A percentile compares a stretch with the other conserved stretches of the same genome.
Conservation (phyloP, 176 grass and related monocot genomes). For the Neostapfia colusana region DNA sequence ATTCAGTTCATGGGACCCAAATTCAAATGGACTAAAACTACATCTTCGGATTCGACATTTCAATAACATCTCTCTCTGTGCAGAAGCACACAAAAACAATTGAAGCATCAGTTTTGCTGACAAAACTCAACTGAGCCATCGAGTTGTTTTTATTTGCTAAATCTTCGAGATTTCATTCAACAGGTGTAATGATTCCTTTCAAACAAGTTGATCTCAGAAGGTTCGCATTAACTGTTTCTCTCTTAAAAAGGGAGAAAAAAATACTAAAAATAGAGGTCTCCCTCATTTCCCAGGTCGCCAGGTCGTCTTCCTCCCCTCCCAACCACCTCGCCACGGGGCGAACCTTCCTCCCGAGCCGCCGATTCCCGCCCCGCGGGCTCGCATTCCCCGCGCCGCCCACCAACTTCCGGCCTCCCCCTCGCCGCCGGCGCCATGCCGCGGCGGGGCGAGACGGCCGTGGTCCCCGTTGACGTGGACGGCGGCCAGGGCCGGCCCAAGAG, state of each 20-base stretch:
- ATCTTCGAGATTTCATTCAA: not conserved
- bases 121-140: too few species aligned
- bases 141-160: not conserved
- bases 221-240: not conserved
- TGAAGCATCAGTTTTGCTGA: not conserved
- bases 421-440: conserved; percentile 50
- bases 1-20: too few species aligned
- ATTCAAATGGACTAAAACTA: not conserved
- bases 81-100: not conserved
- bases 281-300: conserved; percentile 20
- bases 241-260: not conserved
- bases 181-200: not conserved
- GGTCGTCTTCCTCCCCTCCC: conserved; percentile 5
- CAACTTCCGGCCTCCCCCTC: conserved; percentile 5
- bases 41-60: not conserved
- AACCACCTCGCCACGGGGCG: conserved; percentile 16
- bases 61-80: not conserved
- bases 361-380: not conserved
- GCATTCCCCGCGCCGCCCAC: conserved; percentile 22
- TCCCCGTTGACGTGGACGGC: conserved; percentile 37
- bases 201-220: not conserved
- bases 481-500: conserved; percentile 35
- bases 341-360: conserved; percentile 10
- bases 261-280: conserved; percentile 43
- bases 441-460: conserved; percentile 59